Conservation (phyloP, 2,329 filamentous ascomycete genomes). For the Acephala macrosclerotiorum region DNA sequence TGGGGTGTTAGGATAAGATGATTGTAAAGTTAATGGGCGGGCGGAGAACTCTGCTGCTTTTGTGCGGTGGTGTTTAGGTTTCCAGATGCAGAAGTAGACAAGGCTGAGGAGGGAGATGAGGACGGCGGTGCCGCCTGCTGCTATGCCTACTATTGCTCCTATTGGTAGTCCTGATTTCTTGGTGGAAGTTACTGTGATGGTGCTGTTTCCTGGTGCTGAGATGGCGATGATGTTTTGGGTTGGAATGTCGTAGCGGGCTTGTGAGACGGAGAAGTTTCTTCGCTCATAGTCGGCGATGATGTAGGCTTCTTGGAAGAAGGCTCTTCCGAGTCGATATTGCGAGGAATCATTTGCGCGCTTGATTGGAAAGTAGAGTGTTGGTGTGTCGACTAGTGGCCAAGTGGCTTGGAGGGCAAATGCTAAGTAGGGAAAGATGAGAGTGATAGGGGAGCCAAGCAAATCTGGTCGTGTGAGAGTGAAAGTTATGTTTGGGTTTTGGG, state of each 20-base stretch:
- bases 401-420: conserved; percentile 47
- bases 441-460: conserved; percentile 34
- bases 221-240: conserved; percentile 33
- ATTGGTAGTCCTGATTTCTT: conserved; percentile 1
- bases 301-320: conserved; percentile 49
- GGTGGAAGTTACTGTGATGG: not conserved
- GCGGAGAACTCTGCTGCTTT: conserved; percentile 12
- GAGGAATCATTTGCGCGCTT: conserved; percentile 42
- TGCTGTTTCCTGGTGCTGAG: not conserved
- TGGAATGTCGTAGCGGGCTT: conserved; percentile 47
- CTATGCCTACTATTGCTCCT: conserved; percentile 24
- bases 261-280: conserved; percentile 48
- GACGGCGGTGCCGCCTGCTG: conserved; percentile 13
- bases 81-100: conserved; percentile 17
- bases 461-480: conserved; percentile 45
- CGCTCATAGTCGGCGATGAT: conserved; percentile 48
- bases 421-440: conserved; percentile 46
- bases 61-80: not conserved
- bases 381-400: conserved; percentile 40
- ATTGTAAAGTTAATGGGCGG: not conserved
- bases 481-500: conserved; percentile 44
- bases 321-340: conserved; percentile 48
- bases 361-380: conserved; percentile 47
- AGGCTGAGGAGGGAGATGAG: conserved; percentile 4
- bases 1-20: not conserved